Base-by-base conservation (phyloP, 768 basidiomycete species). In the Suillus paluster region DNA sequence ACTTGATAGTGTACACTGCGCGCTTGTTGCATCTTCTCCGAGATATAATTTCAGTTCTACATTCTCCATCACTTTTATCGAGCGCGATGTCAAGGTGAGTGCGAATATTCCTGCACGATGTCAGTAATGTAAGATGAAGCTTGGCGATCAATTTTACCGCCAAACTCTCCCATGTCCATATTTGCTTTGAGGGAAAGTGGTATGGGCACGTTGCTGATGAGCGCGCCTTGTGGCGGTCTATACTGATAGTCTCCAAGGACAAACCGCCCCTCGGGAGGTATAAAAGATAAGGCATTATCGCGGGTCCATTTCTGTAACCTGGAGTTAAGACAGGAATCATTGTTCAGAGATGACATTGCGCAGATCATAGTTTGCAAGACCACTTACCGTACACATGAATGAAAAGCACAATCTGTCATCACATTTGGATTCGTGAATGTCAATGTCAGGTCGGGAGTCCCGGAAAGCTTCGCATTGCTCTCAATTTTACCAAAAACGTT, bases 211-310 rank as follows among this genome's bases (percentile, higher is more conserved):
- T 78, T 79, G 39, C 84, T 82, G 54, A 77, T 80, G 23, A 75
- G 45, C 59, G 66, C 63, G 53, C 61, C 59, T 21, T 70, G 65
- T n/a, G 73, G 77, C 46, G 83, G 78, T 11, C 79, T 73, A 71
- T 87, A 90, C 30, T 90, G 90, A 70, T 97, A 98, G 66, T 95
- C 91, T 70, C 90, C 84, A 21, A 97, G 80, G 9, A 83, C 83
- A 76, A 97, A 98, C 57, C 84, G 84, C 4, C 96, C 95, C 68
- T 98, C 96, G 5, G 96, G 96, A 7, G 96, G 96, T 23, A 98
- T 86, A 72, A 98, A 98, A 2, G 96, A 97, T 45, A 98, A 77
- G 1, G 82, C 75, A 68, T 86, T 89, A 69, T 92, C 88, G 42
- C 87, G 85, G 25, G 82, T 78, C 91, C 94, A 97, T 60, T 88